Evolutionary conservation across 1,284 basidiomycete genomes (phyloP).

Genomic region (Wallemia ichthyophaga): DNA sequence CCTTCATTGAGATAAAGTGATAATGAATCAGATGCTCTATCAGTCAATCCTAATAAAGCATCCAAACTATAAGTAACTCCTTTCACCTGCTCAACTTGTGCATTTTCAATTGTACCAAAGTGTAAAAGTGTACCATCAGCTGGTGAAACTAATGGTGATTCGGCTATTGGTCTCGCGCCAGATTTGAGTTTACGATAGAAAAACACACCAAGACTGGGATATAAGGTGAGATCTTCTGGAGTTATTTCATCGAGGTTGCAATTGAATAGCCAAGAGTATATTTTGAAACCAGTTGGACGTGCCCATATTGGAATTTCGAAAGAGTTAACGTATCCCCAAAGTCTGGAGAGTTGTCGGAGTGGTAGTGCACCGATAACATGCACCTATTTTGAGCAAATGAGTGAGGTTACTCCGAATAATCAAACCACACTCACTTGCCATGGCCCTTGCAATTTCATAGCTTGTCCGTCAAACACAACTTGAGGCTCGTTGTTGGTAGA

Average conservation of each 20-base stretch:
- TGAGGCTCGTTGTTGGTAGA: constrained; percentile 19
- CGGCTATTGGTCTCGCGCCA: constrained; percentile 49
- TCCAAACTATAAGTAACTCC: constrained; percentile 88
- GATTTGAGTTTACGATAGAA: constrained; percentile 71
- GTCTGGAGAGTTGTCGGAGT: constrained; percentile 63
- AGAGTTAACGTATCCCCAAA: constrained; percentile 88
- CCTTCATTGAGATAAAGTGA: constrained; percentile 6
- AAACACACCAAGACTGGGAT: constrained; percentile 65
- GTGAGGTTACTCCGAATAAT: too few relatives aligned
- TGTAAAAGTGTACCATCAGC: constrained; percentile 81
- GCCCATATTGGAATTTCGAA: constrained; percentile 81
- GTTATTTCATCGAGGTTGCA: constrained; percentile 85
- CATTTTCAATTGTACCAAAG: constrained; percentile 55
- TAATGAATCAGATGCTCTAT: constrained; percentile 8
- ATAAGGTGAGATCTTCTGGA: constrained; percentile 38
- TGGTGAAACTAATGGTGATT: constrained; percentile 53
- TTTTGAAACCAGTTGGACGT: constrained; percentile 52
- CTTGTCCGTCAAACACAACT: constrained; percentile 28
- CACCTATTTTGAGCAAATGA: constrained; percentile 25
- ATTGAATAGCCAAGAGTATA: constrained; percentile 66
- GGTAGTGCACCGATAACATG: constrained; percentile 86
- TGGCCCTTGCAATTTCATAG: constrained; percentile 47
- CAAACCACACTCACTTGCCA: constrained; percentile 59
- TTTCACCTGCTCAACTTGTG: constrained; percentile 81
- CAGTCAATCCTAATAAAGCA: constrained; percentile 50